Base-by-base conservation (phyloP, 176 grass and related monocot genomes). In the Oryza rufipogon region DNA sequence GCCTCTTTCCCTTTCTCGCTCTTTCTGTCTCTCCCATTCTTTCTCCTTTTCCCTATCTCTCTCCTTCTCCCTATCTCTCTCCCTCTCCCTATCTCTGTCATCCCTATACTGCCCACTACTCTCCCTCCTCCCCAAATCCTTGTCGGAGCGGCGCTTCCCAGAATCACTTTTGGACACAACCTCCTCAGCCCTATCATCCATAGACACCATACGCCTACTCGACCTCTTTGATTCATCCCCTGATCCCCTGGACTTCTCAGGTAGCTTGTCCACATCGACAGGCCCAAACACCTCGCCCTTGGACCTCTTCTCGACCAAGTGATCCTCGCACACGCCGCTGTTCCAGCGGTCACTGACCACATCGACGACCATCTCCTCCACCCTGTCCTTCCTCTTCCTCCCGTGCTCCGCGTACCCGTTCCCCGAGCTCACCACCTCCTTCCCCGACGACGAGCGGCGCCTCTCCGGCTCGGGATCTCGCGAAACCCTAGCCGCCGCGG, bases 381-480 rank as follows among this genome's bases (percentile, higher is more conserved):
- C 81, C 84, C 90, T 88, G 8, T 90, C 90, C 86, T 99, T 99
- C 70, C 97, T 86, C 90, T 99, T 99, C 81, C 84, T 91, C 41
- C 86, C 94, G 70, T 97, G 92, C 67, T 98, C 96, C 54, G 68
- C 58, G 65, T 77, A 75, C 42, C 46, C 74, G 87, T 95, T 85
- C 25, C 90, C 91, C 68, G 94, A 92, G 85, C 74, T 89, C 67
- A 66, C 82, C 66, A 76, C 86, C 22, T 86, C 79, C 83, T 88
- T 78, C 45, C 91, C 89, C 39, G 89, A 87, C 19, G 85, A 90
- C 16, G 89, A 92, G 71, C 85, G 88, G 46, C 90, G 88, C 75
- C 86, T 89, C 86, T 99, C 97, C 26, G 73, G 68, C 80, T 93
- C 95, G 30, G 78, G 78, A 93, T 98, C 95, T 90, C 80, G 92